Percentiles rank a stretch among this genome's conserved stretches.
Evolutionary conservation across 2,329 filamentous ascomycete species (phyloP).

Genomic region (Paramyrothecium sp.): DNA sequence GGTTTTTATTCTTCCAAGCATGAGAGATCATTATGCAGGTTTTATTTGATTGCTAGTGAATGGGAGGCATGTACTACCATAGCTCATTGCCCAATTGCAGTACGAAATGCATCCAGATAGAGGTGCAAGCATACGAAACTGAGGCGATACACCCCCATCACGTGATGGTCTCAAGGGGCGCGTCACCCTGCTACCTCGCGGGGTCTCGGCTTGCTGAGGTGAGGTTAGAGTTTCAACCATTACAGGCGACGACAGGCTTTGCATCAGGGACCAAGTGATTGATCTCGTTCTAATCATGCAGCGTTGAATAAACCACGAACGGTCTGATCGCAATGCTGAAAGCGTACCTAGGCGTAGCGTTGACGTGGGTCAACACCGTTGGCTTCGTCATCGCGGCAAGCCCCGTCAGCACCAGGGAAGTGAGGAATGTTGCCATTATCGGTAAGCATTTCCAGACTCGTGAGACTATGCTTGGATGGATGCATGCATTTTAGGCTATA

Average conservation of each 20-base stretch:
- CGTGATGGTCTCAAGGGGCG: neutral
- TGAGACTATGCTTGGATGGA: neutral
- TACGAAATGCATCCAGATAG: no score
- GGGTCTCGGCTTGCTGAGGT: no score
- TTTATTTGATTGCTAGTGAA: no score
- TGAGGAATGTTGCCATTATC: slow-evolving; percentile 34
- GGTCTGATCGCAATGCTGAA: slow-evolving; percentile 11
- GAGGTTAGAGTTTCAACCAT: no score
- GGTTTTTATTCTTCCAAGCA: no score
- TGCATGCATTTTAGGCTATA: no score
- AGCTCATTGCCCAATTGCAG: no score
- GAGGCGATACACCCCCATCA: neutral
- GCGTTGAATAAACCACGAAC: slow-evolving; percentile 3
- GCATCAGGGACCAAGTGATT: neutral
- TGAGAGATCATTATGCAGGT: no score
- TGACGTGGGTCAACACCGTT: slow-evolving; percentile 16
- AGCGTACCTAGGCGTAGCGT: slow-evolving; percentile 6
- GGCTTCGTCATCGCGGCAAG: slow-evolving; percentile 7
- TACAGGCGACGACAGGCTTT: no score
- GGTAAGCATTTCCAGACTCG: slow-evolving; percentile 21
- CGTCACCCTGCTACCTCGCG: no score
- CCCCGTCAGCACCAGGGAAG: slow-evolving; percentile 8
- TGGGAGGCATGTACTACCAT: no score
- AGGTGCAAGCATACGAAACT: no score
- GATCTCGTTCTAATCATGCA: slow-evolving; percentile 2